Conservation (phyloP, 2,329 filamentous ascomycete species). For the Aspergillus carbonarius region DNA sequence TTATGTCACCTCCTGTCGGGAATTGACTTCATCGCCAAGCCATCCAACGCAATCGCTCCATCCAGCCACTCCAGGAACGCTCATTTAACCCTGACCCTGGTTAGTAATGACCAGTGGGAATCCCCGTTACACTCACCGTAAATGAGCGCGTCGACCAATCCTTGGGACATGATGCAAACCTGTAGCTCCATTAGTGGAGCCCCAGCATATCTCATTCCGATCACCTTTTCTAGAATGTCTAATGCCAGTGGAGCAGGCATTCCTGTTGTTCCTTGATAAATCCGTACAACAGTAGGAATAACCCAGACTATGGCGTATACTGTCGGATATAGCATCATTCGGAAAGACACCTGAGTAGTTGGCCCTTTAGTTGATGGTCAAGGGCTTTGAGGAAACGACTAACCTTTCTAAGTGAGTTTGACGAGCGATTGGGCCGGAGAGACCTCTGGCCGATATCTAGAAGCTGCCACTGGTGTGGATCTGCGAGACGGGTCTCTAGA, state of each 20-base stretch:
- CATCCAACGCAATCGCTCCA: background rate
- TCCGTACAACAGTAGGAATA: constrained; percentile 1
- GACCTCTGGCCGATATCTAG: background rate
- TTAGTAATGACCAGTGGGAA: background rate
- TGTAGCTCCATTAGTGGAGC: background rate
- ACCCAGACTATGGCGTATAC: constrained; percentile 8
- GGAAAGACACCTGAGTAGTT: background rate
- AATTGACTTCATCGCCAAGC: background rate
- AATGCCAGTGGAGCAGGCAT: background rate
- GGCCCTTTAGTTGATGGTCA: background rate
- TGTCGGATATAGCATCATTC: constrained; percentile 12
- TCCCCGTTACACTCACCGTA: background rate
- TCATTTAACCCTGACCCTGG: background rate
- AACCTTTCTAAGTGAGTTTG: constrained; percentile 1
- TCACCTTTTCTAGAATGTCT: constrained; percentile 7
- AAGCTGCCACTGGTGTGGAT: constrained; percentile 8
- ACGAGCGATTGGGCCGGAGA: background rate
- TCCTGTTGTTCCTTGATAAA: constrained; percentile 4
- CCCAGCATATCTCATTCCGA: background rate
- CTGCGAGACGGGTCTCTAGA: background rate
- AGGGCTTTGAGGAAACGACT: background rate
- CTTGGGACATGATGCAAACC: constrained; percentile 9
- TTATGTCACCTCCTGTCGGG: background rate
- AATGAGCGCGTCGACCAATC: constrained; percentile 6
- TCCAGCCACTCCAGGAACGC: constrained; percentile 3